phyloP scores from a whole-genome alignment of 108 stramenopile species.

The Fistulifera solaris region DNA sequence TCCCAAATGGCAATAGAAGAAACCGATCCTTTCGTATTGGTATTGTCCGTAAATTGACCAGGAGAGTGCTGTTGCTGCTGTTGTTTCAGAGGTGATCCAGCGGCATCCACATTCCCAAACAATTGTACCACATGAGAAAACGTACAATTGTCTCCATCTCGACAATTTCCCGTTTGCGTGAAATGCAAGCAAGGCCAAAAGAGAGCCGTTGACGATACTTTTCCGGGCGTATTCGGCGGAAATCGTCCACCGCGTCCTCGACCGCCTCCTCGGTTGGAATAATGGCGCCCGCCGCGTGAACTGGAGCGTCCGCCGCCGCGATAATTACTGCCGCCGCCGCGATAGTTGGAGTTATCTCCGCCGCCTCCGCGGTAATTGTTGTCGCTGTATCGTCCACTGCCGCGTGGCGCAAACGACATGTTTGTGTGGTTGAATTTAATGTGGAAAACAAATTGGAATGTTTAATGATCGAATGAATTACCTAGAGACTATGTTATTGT shows the following conservation, averaged over 20 bases:
- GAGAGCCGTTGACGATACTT: slow-evolving; percentile 8
- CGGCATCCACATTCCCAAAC: slow-evolving; percentile 40
- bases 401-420: neutral
- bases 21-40: slow-evolving; percentile 30
- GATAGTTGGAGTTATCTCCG: slow-evolving; percentile 3
- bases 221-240: neutral
- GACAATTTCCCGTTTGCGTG: slow-evolving; percentile 47
- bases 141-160: slow-evolving; percentile 36
- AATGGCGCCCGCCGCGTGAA: slow-evolving; percentile 8
- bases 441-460: no score
- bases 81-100: slow-evolving; percentile 30
- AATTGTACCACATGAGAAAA: slow-evolving; percentile 63
- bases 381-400: slow-evolving; percentile 1
- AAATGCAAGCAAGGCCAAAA: slow-evolving; percentile 44
- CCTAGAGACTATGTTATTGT: no score
- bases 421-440: no score
- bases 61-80: slow-evolving; percentile 12
- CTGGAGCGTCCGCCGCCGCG: slow-evolving; percentile 24
- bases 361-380: slow-evolving; percentile 8
- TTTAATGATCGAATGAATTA: no score
- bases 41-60: slow-evolving; percentile 19
- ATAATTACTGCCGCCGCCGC: slow-evolving; percentile 22
- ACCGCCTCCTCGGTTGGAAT: slow-evolving; percentile 23
- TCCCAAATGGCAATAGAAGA: slow-evolving; percentile 75
- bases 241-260: slow-evolving; percentile 14